Conservation (phyloP, 768 basidiomycete species). For the Hypholoma sublateritium region DNA sequence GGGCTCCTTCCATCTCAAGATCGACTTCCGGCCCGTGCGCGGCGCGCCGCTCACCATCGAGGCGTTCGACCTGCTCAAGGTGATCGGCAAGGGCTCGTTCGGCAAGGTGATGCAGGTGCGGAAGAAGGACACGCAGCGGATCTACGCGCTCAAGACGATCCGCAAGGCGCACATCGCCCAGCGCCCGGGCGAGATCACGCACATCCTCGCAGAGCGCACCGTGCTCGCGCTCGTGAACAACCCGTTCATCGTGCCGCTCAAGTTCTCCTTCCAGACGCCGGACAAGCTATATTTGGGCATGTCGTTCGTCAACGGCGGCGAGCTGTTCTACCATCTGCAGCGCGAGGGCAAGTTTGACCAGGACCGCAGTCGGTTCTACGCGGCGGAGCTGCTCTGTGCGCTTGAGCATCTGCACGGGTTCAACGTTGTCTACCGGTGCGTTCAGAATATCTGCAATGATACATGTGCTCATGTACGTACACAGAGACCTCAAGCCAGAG, state of each 20-base stretch:
- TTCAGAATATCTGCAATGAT: constrained; percentile 3
- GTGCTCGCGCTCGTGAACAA: constrained; percentile 97
- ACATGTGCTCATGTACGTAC: background rate
- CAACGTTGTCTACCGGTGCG: constrained; percentile 96
- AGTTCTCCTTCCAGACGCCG: constrained; percentile 97
- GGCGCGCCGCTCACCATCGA: constrained; percentile 91
- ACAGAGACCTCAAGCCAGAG: constrained; percentile 93
- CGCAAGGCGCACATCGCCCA: constrained; percentile 97
- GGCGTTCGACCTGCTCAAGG: constrained; percentile 94
- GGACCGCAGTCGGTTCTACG: constrained; percentile 91
- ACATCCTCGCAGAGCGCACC: constrained; percentile 95
- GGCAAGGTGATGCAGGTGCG: constrained; percentile 99
- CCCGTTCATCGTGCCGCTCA: constrained; percentile 98
- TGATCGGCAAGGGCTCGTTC: constrained; percentile 97
- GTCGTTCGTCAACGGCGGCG: constrained; percentile 98
- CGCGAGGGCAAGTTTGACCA: constrained; percentile 96
- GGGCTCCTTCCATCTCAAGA: constrained; percentile 94
- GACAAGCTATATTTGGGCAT: constrained; percentile 98
- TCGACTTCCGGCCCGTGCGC: constrained; percentile 87
- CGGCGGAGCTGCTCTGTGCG: constrained; percentile 94
- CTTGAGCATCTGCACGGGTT: constrained; percentile 96
- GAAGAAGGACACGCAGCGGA: constrained; percentile 96
- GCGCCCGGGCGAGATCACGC: constrained; percentile 94
- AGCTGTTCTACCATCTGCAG: constrained; percentile 97
- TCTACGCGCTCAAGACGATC: constrained; percentile 98